Base-by-base conservation (phyloP, 257 asterid species). In the Ocimum tenuiflorum region DNA sequence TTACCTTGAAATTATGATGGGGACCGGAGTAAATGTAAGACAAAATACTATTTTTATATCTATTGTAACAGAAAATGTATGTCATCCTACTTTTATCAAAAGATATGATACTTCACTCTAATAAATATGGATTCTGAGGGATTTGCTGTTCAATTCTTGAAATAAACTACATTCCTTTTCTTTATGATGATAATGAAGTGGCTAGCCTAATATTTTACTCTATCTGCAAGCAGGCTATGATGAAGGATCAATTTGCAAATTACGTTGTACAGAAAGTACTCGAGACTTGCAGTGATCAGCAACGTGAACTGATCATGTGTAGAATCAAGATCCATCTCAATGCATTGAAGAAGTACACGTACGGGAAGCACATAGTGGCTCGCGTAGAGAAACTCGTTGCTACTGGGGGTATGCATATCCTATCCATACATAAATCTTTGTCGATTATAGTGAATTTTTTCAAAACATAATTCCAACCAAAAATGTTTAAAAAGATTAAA, bases 301-400 rank as follows among this genome's bases (percentile, higher is more conserved):
- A 86, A 63, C 89, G 94, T 14, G 94, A 86, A 71, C 80, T 86
- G 67, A 86, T 86, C 78, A 69, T 86, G 71, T 73, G 84, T n/a
- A 72, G 94, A 13, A 86, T 86, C 17, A 86, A 81, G 74, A 82
- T 86, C 54, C 94, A 86, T 77, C 63, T 86, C 78, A 86, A 81
- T 56, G 94, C 94, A 48, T 81, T 86, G 74, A 86, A 86, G 89
- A 86, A 86, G 75, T 86, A 86, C 76, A 86, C 94, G 4, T 86
- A 86, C 0, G 94, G 94, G 67, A 86, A 86, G 75, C 94, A 86
- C 66, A 86, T 86, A 41, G 94, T 86, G 24, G 89, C 89, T 49
- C 94, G 94, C 46, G 94, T 86, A 54, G 94, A 86, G 77, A 86
- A 86, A 77, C 89, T 86, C 48, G 84, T 86, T 54, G 86, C 89